Evolutionary conservation across 2,329 filamentous ascomycete genomes (phyloP), one percentile per base, ranked within the genome.

Genomic region (Claviceps sorghi): DNA sequence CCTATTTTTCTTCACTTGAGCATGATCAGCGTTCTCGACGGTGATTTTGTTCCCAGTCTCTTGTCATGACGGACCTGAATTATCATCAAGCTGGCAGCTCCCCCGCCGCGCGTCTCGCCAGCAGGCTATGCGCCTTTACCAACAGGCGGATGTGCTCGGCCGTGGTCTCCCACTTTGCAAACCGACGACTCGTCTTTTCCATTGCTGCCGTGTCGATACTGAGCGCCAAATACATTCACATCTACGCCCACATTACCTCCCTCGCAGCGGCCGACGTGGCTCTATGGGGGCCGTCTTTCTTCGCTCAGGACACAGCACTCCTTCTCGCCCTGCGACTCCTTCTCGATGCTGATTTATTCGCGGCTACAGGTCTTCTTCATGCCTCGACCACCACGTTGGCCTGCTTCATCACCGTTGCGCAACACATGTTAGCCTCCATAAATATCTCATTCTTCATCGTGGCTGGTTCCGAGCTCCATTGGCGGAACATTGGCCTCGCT

Each of bases 281-380:
- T 9, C 60, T 58, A 1, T 69, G 64, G 55, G 62, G 62, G 22
- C 60, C 63, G 11, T 66, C 66, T 2, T 69, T 69, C 52, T 67
- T 67, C 52, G 58, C 60, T 4, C 65, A 68, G 41, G 67, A 69
- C 21, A 55, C 64, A 0, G 47, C 61, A 6, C 55, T 67, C 4
- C 57, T 69, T 3, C 54, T 68, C 13, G 22, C 65, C 30, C 59
- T 67, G 42, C 59, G 65, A 7, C 55, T 66, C 1, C 57, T 68
- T 2, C 60, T 68, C 46, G 60, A 63, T 48, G 41, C 32, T 3
- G 55, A 58, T 2, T 21, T 46, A 6, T 57, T 54, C n/a, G 49
- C 54, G 54, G 57, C 51, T 53, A 54, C 60, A 42, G 44, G 50
- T 11, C 57, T 54, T 45, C 48, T 64, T n/a, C 59, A 59, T 13